Base-by-base conservation (phyloP, 495 filamentous ascomycete species). In the Penicillium daleae region DNA sequence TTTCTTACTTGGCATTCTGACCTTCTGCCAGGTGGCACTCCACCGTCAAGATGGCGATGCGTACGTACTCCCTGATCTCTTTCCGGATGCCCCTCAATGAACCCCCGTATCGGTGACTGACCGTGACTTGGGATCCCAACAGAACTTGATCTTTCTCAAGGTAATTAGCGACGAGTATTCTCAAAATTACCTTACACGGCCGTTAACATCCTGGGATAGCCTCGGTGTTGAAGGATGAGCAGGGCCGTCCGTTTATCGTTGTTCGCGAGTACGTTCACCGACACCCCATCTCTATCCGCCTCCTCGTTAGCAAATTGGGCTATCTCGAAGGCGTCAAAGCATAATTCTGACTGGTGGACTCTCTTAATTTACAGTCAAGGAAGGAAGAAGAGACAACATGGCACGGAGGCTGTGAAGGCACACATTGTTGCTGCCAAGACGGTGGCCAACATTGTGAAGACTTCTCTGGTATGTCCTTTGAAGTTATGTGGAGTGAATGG, bases 361-460 rank as follows among this genome's bases (percentile, higher is more conserved):
- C 62, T 49, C 24, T n/a, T 32, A 56, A 56, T 37, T 10, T 71
- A 69, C 69, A 97, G 93, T 76, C 95, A 99, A 78, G 93, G 93
- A 76, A 97, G 90, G 80, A 99, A 97, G 88, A 97, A 93, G 86
- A 87, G 95, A 79, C 89, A 92, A 68, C 94, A 93, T 78, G 95
- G 95, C 62, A 97, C 88, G 68, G 95, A 99, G 70, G 95, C 95
- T 57, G 90, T 99, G 67, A 99, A 98, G 79, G 90, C 91, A 59
- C 95, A 99, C 80, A 98, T 99, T 73, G 87, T 98, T 61, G 95
- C 95, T 21, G 95, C 95, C 35, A 87, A 92, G 69, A 99, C 95
- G 39, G 93, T 99, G 63, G 90, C 96, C 62, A 96, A 91, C 78
- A 96, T 98, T 66, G 92, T 99, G 76, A 97, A 96, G 82, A 93